Percentiles rank a stretch among this genome's conserved stretches.
These are phyloP conservation scores for Gigaspora rosea DNA, from an alignment of 192 early-diverging fungal species.

Conservation along the genomic window DNA sequence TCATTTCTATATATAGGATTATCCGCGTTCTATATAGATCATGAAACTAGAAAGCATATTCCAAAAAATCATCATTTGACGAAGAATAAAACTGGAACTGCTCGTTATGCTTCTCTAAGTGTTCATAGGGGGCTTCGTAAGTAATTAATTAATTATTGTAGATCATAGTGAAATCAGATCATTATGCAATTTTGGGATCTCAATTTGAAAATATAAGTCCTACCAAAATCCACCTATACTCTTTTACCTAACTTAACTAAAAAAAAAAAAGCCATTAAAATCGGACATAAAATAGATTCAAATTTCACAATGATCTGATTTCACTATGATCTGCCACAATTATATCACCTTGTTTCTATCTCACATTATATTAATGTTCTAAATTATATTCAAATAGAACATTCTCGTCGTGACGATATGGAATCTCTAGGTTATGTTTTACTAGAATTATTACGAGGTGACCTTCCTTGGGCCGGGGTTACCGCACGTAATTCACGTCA, in stretches of 20 bases:
- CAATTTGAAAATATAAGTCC: too few species aligned
- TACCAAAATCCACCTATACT: too few species aligned
- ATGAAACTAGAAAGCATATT: conserved; percentile 44
- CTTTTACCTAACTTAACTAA: too few species aligned
- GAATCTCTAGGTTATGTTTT: conserved; percentile 84
- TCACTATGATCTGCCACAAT: too few species aligned
- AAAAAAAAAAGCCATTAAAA: too few species aligned
- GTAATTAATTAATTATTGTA: not conserved
- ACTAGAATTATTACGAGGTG: conserved; percentile 73
- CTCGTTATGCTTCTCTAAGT: conserved; percentile 82
- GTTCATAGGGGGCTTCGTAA: conserved; percentile 80
- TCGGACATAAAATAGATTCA: too few species aligned
- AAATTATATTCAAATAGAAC: conserved; percentile 52
- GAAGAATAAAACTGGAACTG: conserved; percentile 70
- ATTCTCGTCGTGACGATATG: conserved; percentile 83
- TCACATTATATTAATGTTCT: not conserved
- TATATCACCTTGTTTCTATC: not conserved
- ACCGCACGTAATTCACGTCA: conserved; percentile 77
- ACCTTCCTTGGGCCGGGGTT: conserved; percentile 85
- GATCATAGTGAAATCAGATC: too few species aligned
- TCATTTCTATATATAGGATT: not conserved
- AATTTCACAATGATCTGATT: too few species aligned
- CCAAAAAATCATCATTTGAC: conserved; percentile 40
- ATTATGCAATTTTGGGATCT: too few species aligned
- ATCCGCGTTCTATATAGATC: conserved; percentile 49